A percentile compares a stretch with the other conserved stretches of the same genome.
Evolutionary conservation across 2,329 filamentous ascomycete species (phyloP).

Genomic region (Penicillium thymicola): DNA sequence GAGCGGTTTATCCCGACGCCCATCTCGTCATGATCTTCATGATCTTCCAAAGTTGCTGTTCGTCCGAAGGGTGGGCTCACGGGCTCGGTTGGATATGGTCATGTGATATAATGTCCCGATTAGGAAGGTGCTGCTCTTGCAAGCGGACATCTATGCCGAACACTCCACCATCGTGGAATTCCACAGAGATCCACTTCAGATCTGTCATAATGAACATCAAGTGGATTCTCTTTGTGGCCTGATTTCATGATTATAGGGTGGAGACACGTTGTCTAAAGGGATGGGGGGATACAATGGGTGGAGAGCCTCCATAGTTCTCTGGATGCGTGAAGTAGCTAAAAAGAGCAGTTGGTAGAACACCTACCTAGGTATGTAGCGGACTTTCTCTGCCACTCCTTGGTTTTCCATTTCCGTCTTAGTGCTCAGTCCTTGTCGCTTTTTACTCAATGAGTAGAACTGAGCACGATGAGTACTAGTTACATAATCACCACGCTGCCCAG

Average conservation of each 20-base stretch:
- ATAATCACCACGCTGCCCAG: no score
- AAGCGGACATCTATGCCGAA: constrained; percentile 10
- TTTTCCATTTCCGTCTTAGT: no score
- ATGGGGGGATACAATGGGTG: constrained; percentile 4
- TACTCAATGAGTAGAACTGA: no score
- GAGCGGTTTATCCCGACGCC: background rate
- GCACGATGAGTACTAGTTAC: no score
- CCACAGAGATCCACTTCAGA: background rate
- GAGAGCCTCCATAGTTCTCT: background rate
- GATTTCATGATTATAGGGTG: background rate
- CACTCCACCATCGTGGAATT: constrained; percentile 10
- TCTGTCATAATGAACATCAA: background rate
- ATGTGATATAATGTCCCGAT: constrained; percentile 12
- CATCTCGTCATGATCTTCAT: background rate
- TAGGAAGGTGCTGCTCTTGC: constrained; percentile 12
- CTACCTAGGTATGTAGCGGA: no score
- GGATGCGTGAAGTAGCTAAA: no score
- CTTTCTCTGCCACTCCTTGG: no score
- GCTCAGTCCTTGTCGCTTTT: no score
- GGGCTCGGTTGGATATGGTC: background rate
- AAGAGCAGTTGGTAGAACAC: background rate
- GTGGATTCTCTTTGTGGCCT: background rate
- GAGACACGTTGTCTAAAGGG: background rate
- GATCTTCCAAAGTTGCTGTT: background rate
- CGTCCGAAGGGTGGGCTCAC: background rate